Evolutionary conservation across 768 basidiomycete genomes (phyloP).

Genomic region (Boletus sp.): DNA sequence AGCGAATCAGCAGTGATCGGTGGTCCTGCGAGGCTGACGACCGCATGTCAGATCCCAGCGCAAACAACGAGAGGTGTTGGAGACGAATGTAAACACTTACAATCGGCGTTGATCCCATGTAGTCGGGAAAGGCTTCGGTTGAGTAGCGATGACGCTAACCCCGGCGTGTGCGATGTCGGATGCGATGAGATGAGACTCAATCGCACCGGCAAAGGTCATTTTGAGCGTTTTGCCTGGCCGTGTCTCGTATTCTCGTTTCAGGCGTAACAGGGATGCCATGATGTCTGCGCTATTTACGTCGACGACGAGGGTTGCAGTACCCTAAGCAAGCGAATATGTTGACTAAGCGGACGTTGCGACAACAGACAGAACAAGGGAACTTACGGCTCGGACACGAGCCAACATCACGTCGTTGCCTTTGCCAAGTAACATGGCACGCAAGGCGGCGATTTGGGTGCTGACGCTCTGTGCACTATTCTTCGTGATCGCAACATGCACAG

Average conservation of each 20-base stretch:
- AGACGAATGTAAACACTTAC: conserved; percentile 35
- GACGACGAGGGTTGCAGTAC: conserved; percentile 64
- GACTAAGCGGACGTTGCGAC: not conserved
- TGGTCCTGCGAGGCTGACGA: conserved; percentile 61
- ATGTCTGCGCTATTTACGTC: conserved; percentile 69
- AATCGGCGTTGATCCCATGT: conserved; percentile 66
- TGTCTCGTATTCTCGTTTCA: conserved; percentile 68
- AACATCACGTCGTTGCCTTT: conserved; percentile 44
- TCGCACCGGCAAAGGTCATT: conserved; percentile 61
- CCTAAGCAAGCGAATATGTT: conserved; percentile 32
- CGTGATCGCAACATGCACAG: conserved; percentile 61
- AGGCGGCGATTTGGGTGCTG: conserved; percentile 62
- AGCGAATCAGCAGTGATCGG: conserved; percentile 60
- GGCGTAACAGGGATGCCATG: conserved; percentile 64
- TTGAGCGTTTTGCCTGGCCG: conserved; percentile 55
- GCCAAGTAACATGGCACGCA: conserved; percentile 60
- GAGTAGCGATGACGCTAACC: conserved; percentile 71
- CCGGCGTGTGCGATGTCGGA: conserved; percentile 61
- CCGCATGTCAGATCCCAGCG: not conserved
- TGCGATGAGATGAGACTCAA: conserved; percentile 66
- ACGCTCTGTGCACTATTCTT: conserved; percentile 46
- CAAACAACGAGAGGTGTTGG: not conserved
- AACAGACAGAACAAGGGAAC: not conserved
- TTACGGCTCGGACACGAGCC: conserved; percentile 15
- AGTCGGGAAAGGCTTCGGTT: conserved; percentile 58